Base-by-base conservation (phyloP, 306 rosid species). In the Arachis stenosperma region DNA sequence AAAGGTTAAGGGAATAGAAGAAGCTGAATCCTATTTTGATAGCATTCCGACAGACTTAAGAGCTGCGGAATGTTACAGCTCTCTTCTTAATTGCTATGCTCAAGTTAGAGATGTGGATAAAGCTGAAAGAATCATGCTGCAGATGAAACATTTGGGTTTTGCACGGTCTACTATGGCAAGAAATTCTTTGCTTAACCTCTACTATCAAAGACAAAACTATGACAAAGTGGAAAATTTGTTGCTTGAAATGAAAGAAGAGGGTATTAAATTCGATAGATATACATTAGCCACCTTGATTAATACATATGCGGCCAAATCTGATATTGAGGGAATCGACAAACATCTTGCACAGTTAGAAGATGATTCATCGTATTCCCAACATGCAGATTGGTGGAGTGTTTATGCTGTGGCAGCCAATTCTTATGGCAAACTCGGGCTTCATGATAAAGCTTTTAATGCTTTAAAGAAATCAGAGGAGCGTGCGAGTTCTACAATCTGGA, bases 81-180 rank as follows among this genome's bases (percentile, higher is more conserved):
- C 57, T 14, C 57, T 52, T 52, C 57, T 52, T n/a, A 52, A 52
- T 52, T 52, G 57, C 57, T 52, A 52, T 14, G 57, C 7, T 52
- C 22, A 8, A 5, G 29, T 52, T 52, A 52, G 57, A 6, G 57
- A 52, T 14, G 29, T 52, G 22, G 29, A 52, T 52, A 52, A 52
- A 14, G 57, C 57, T 6, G 57, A 52, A 8, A 14, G 6, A 9
- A 52, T n/a, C 27, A 14, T 52, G 57, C 27, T n/a, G 57, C 14
- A 52, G 29, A 52, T 52, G 57, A 52, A 22, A 52, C 8, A 52
- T 14, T 52, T 52, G 29, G 57, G 57, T 52, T 52, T n/a, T 0
- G 22, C 29, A 0, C 14, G 57, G 57, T 52, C 57, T 5, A 14
- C 8, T n/a, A 13, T 52, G 2, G 14, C 57, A 6, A 52, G 17